Percentiles rank a stretch among this genome's conserved stretches.
Conservation (phyloP, 2,329 filamentous ascomycete species). For the Ceratocystiopsis minuta region DNA sequence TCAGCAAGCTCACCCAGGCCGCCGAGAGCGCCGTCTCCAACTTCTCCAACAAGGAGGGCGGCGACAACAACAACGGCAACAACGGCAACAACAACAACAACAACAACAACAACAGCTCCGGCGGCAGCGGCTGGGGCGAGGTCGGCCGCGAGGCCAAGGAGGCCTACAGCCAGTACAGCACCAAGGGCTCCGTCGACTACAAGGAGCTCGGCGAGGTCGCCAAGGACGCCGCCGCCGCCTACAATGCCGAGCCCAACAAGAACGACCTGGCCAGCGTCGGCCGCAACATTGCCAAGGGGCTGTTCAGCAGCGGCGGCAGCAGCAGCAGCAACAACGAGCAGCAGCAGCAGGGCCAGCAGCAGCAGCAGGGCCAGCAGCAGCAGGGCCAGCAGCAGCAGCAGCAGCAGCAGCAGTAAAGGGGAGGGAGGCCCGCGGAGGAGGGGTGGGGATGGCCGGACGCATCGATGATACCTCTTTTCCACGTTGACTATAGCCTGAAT, state of each 20-base stretch:
- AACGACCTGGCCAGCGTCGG: conserved; percentile 4
- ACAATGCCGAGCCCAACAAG: conserved; percentile 7
- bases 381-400: background rate
- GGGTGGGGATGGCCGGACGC: no score
- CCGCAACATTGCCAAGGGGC: conserved; percentile 6
- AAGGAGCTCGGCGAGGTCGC: conserved; percentile 15
- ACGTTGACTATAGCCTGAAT: no score
- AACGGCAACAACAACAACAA: conserved; percentile 5
- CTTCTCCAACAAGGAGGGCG: conserved; percentile 5
- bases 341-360: background rate
- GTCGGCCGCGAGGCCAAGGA: conserved; percentile 10
- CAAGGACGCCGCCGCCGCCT: conserved; percentile 16
- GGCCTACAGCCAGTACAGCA: conserved; percentile 9
- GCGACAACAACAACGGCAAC: conserved; percentile 4
- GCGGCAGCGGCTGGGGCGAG: conserved; percentile 6
- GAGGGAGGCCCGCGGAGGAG: no score
- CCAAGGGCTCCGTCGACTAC: conserved; percentile 17
- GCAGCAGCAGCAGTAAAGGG: background rate
- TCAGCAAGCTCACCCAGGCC: conserved; percentile 10
- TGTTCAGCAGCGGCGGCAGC: conserved; percentile 1
- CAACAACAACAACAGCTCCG: conserved; percentile 1
- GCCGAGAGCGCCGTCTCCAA: conserved; percentile 11
- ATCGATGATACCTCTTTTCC: no score
- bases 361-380: background rate
- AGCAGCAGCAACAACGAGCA: background rate